phyloP scores from a whole-genome alignment of 2,329 filamentous ascomycete genomes.

The Dactylellina parvicollis region DNA sequence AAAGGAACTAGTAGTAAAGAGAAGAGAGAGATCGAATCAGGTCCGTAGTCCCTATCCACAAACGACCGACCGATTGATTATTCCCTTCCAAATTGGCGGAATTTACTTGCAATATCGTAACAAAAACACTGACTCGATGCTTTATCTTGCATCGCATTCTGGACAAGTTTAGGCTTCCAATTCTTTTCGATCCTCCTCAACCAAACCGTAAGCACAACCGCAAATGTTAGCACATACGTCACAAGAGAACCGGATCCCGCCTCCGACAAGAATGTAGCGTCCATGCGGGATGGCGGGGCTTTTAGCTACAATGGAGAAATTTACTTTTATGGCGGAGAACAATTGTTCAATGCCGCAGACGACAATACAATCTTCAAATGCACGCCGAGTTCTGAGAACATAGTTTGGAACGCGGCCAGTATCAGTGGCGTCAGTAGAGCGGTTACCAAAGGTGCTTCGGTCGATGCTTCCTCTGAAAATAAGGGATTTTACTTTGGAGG shows the following conservation, averaged over 20 bases:
- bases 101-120: background rate
- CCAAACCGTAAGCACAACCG: constrained; percentile 32
- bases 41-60: constrained; percentile 12
- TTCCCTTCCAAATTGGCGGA: background rate
- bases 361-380: constrained; percentile 41
- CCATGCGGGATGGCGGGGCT: constrained; percentile 48
- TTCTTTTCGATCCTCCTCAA: constrained; percentile 52
- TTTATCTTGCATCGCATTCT: too few species aligned
- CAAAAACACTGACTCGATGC: background rate
- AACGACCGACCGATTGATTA: background rate
- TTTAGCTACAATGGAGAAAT: constrained; percentile 43
- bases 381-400: constrained; percentile 35
- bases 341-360: constrained; percentile 46
- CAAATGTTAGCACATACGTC: constrained; percentile 26
- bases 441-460: constrained; percentile 43
- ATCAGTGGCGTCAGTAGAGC: constrained; percentile 40
- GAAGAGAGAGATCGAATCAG: constrained; percentile 44
- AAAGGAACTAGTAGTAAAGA: constrained; percentile 38
- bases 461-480: constrained; percentile 33
- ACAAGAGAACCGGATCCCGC: constrained; percentile 45
- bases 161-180: constrained; percentile 30
- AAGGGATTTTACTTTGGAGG: constrained; percentile 53
- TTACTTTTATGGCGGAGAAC: constrained; percentile 50
- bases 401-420: constrained; percentile 31
- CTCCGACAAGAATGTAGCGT: constrained; percentile 32